These are phyloP conservation scores for Termitomyces sp. DNA, from an alignment of 768 basidiomycete genomes.

Conservation along the genomic window DNA sequence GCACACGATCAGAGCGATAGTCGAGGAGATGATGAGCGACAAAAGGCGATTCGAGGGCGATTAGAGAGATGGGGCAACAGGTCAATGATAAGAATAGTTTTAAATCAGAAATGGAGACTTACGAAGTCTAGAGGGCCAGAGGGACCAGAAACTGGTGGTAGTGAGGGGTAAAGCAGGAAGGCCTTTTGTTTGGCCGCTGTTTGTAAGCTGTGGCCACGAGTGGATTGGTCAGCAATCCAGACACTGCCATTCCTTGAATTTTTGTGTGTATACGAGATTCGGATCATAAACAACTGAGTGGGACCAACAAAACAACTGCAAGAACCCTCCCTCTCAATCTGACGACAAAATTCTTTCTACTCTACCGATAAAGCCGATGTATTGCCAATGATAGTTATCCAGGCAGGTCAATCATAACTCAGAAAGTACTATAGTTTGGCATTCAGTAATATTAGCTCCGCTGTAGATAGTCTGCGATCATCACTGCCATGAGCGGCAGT, in stretches of 20 bases:
- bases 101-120: slow-evolving; percentile 17
- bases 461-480: not conserved
- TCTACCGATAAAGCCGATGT: not conserved
- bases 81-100: slow-evolving; percentile 12
- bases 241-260: slow-evolving; percentile 15
- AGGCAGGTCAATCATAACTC: not conserved
- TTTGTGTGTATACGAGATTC: slow-evolving; percentile 4
- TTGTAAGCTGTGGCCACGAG: slow-evolving; percentile 30
- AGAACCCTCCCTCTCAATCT: not conserved
- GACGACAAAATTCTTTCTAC: not conserved
- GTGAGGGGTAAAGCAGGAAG: slow-evolving; percentile 43
- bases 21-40: slow-evolving; percentile 13
- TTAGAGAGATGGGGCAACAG: slow-evolving; percentile 14
- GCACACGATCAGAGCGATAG: slow-evolving; percentile 35
- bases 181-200: slow-evolving; percentile 35
- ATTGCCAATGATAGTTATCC: not conserved
- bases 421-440: not conserved
- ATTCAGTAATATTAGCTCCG: too few relatives aligned
- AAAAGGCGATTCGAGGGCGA: slow-evolving; percentile 28
- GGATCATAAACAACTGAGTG: not conserved
- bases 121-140: slow-evolving; percentile 25
- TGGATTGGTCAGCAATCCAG: slow-evolving; percentile 30
- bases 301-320: not conserved
- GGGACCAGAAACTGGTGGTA: slow-evolving; percentile 35
- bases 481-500: not conserved